Percentiles rank a stretch among this genome's conserved stretches.
These are phyloP conservation scores for Elsinoe ampelina DNA, from an alignment of 2,329 filamentous ascomycete species.

Conservation along the genomic window DNA sequence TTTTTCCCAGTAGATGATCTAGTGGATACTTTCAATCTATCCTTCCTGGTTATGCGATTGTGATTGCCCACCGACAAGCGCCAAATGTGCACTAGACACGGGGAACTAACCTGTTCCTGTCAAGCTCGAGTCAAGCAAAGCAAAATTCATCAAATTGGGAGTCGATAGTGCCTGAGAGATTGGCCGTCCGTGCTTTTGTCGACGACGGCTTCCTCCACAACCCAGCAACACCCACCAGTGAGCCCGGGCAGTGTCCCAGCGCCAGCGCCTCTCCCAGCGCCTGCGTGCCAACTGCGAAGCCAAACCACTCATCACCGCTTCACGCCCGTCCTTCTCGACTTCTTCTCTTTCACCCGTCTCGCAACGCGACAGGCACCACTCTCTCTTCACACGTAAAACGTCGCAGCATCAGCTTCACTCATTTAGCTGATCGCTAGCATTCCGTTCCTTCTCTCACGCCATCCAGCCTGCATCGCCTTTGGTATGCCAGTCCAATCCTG, in stretches of 20 bases:
- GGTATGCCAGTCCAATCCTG: slow-evolving; percentile 6
- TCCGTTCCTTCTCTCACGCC: slow-evolving; percentile 30
- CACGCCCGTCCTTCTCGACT: neutral
- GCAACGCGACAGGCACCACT: neutral
- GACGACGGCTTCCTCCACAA: neutral
- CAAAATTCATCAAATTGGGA: neutral
- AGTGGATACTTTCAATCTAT: neutral
- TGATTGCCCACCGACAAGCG: slow-evolving; percentile 5
- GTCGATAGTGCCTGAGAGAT: neutral
- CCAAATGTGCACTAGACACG: neutral
- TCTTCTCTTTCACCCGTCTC: slow-evolving; percentile 19
- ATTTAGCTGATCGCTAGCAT: slow-evolving; percentile 49
- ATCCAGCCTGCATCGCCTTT: neutral
- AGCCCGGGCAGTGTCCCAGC: neutral
- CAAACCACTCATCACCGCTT: slow-evolving; percentile 2
- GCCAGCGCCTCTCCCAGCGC: neutral
- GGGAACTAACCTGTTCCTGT: slow-evolving; percentile 9
- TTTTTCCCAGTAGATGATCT: neutral
- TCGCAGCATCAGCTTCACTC: slow-evolving; percentile 52
- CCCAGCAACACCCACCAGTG: neutral
- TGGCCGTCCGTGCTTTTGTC: neutral
- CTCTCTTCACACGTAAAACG: slow-evolving; percentile 14
- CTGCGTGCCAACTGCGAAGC: neutral
- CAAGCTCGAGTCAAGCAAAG: neutral
- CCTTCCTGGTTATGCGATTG: neutral